These are phyloP conservation scores for Ilyonectria sp. DNA, from an alignment of 2,329 filamentous ascomycete genomes.

Conservation along the genomic window DNA sequence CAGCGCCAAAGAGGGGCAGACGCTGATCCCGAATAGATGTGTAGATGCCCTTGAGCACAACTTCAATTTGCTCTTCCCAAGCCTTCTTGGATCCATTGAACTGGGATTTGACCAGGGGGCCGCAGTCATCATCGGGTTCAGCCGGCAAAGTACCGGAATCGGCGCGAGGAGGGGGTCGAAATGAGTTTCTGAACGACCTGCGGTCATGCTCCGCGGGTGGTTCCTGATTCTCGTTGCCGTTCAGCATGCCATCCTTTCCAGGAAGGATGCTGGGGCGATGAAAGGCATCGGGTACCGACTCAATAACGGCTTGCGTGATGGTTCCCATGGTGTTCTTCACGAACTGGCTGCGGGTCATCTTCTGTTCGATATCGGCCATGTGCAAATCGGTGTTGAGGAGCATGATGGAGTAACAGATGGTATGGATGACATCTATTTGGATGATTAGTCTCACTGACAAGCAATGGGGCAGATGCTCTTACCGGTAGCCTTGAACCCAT, in stretches of 20 bases:
- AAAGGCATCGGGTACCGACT: slow-evolving; percentile 79
- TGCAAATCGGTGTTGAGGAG: slow-evolving; percentile 97
- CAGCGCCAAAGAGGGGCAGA: slow-evolving; percentile 87
- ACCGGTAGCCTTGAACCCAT: slow-evolving; percentile 93
- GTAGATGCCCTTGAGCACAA: slow-evolving; percentile 94
- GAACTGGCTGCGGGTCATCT: slow-evolving; percentile 96
- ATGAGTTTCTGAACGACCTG: slow-evolving; percentile 63
- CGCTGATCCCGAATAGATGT: slow-evolving; percentile 88
- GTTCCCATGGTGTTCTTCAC: slow-evolving; percentile 97
- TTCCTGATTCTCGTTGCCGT: slow-evolving; percentile 51
- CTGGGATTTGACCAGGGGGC: slow-evolving; percentile 82
- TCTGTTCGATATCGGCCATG: slow-evolving; percentile 92
- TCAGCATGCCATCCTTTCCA: slow-evolving; percentile 54
- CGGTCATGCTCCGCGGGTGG: slow-evolving; percentile 57
- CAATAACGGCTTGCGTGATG: slow-evolving; percentile 81
- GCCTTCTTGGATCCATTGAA: slow-evolving; percentile 82
- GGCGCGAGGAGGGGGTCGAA: slow-evolving; percentile 63
- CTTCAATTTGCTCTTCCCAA: slow-evolving; percentile 92
- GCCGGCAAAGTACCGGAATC: slow-evolving; percentile 58
- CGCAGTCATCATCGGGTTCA: slow-evolving; percentile 67
- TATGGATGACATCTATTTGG: slow-evolving; percentile 88
- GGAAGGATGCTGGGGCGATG: slow-evolving; percentile 71
- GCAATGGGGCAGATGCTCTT: slow-evolving; percentile 53
- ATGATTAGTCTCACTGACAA: slow-evolving; percentile 50
- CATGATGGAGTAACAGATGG: slow-evolving; percentile 96